Conservation (phyloP, 805 yeast genomes). For the Myxozyma sirexii region DNA sequence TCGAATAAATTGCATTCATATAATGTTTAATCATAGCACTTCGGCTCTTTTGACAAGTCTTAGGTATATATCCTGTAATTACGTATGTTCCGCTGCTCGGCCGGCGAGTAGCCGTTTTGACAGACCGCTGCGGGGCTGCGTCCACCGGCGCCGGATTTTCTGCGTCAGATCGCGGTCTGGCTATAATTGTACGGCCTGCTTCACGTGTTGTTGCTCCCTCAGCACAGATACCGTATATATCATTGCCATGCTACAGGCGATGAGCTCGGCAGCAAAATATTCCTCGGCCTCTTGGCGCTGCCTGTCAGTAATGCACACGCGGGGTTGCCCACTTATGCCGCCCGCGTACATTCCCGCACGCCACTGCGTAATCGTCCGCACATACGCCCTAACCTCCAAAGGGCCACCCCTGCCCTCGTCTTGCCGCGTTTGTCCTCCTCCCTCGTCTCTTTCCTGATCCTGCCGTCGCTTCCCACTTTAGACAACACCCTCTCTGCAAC, state of each 20-base stretch:
- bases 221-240: not conserved
- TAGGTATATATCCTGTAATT: too few species aligned
- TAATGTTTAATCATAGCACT: too few species aligned
- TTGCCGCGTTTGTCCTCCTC: conserved; percentile 24
- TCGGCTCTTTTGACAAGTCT: too few species aligned
- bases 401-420: conserved; percentile 10
- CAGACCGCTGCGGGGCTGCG: too few species aligned
- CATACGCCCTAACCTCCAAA: not conserved
- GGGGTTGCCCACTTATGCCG: not conserved
- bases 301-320: not conserved
- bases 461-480: conserved; percentile 20
- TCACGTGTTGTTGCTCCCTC: too few species aligned
- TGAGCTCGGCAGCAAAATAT: too few species aligned
- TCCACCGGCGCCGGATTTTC: too few species aligned
- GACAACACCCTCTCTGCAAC: not conserved
- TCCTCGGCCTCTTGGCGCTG: not conserved
- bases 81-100: too few species aligned
- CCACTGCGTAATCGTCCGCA: not conserved
- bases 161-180: too few species aligned
- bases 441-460: conserved; percentile 25
- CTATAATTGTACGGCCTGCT: too few species aligned
- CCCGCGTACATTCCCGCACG: not conserved
- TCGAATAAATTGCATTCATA: too few species aligned
- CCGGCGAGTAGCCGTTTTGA: too few species aligned
- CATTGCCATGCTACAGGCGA: not conserved